These are phyloP conservation scores for Cladosporium sp. DNA, from an alignment of 2,329 filamentous ascomycete species.

Conservation along the genomic window DNA sequence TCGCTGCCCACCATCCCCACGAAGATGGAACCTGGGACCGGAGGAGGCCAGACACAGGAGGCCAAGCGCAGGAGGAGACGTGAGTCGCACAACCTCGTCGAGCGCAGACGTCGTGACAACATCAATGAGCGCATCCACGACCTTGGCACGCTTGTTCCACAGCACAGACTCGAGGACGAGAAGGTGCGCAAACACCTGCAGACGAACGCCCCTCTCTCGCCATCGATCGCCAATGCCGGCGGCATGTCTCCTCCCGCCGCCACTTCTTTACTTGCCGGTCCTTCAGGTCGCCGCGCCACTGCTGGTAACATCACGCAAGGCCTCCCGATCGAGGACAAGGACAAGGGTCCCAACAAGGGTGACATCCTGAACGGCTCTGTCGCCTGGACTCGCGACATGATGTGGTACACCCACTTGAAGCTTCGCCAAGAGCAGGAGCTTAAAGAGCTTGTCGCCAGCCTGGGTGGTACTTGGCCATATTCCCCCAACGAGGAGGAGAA, in stretches of 20 bases:
- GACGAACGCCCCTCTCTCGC: constrained; percentile 86
- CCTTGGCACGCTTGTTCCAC: constrained; percentile 85
- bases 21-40: constrained; percentile 64
- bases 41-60: constrained; percentile 72
- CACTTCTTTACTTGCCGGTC: constrained; percentile 82
- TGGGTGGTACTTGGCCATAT: constrained; percentile 74
- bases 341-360: constrained; percentile 98
- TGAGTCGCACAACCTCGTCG: constrained; percentile 94
- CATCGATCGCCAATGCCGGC: constrained; percentile 64
- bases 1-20: constrained; percentile 90
- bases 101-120: constrained; percentile 90
- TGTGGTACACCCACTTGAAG: constrained; percentile 93
- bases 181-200: constrained; percentile 93
- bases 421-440: constrained; percentile 86
- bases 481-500: constrained; percentile 86
- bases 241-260: constrained; percentile 71
- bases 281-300: constrained; percentile 70
- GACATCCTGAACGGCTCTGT: constrained; percentile 97
- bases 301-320: constrained; percentile 86
- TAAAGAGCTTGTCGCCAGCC: constrained; percentile 65
- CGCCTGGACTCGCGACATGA: constrained; percentile 93
- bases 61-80: constrained; percentile 87
- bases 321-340: constrained; percentile 91
- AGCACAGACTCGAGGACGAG: constrained; percentile 91
- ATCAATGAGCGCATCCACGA: constrained; percentile 99